Evolutionary conservation across 2,329 filamentous ascomycete genomes (phyloP).

Genomic region (Cercospora zeina): DNA sequence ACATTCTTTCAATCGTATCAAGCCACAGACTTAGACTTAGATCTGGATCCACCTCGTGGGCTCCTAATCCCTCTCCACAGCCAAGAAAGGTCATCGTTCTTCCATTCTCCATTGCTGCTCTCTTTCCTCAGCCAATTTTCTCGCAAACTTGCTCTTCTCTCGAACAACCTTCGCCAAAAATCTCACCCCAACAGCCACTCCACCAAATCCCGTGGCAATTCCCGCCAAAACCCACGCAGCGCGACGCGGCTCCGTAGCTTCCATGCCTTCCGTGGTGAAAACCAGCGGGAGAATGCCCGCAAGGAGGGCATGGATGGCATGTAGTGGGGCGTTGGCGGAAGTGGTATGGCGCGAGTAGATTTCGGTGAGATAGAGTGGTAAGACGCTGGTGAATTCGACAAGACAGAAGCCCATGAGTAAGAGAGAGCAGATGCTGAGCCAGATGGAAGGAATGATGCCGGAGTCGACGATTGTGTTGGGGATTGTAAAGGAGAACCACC

Average conservation of each 20-base stretch:
- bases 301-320: slow-evolving; percentile 44
- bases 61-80: neutral
- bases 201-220: slow-evolving; percentile 41
- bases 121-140: slow-evolving; percentile 2
- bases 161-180: slow-evolving; percentile 16
- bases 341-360: slow-evolving; percentile 49
- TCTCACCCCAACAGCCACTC: slow-evolving; percentile 18
- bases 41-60: neutral
- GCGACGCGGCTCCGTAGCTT: slow-evolving; percentile 43
- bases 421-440: slow-evolving; percentile 36
- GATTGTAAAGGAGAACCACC: slow-evolving; percentile 52
- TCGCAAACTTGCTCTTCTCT: slow-evolving; percentile 22
- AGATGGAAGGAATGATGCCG: slow-evolving; percentile 13
- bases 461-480: slow-evolving; percentile 44
- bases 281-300: slow-evolving; percentile 45
- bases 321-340: slow-evolving; percentile 48
- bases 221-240: slow-evolving; percentile 46
- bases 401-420: slow-evolving; percentile 51
- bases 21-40: neutral
- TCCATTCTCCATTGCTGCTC: neutral
- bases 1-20: no score
- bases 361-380: slow-evolving; percentile 50
- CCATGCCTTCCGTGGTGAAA: slow-evolving; percentile 40
- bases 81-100: neutral
- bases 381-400: slow-evolving; percentile 49